Percentiles rank a stretch among this genome's conserved stretches.
phyloP scores from a whole-genome alignment of 345 rosid species.

The Populus alba region DNA sequence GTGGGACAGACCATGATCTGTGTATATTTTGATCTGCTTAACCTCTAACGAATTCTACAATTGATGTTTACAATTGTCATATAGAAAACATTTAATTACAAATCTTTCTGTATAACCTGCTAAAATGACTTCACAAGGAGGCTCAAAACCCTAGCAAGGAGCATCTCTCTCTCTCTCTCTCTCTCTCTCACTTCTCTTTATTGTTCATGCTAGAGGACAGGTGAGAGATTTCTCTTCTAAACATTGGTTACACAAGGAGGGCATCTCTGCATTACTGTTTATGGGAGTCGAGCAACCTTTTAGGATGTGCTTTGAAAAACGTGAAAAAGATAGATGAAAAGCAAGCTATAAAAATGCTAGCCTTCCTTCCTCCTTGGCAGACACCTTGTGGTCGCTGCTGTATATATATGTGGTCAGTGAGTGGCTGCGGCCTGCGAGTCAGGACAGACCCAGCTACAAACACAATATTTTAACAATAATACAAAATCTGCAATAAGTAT shows the following conservation, averaged over 20 bases:
- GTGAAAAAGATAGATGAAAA: constrained; percentile 19
- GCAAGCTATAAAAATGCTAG: background rate
- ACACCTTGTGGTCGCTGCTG: background rate
- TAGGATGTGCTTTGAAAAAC: constrained; percentile 14
- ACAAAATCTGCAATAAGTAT: background rate
- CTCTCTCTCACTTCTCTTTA: background rate
- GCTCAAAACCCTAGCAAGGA: constrained; percentile 25
- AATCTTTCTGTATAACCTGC: background rate
- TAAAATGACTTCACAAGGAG: background rate
- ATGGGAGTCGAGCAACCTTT: constrained; percentile 31
- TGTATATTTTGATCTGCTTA: background rate
- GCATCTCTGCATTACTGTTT: constrained; percentile 35
- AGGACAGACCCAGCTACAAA: background rate
- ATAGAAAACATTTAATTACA: background rate
- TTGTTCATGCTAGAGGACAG: background rate
- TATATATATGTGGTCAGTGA: background rate
- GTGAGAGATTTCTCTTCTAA: constrained; percentile 18
- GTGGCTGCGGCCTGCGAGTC: constrained; percentile 6
- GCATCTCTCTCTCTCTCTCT: background rate
- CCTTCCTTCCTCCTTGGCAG: background rate
- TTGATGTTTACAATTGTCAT: background rate
- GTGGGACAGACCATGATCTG: background rate
- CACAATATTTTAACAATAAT: background rate
- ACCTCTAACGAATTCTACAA: background rate
- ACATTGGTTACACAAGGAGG: constrained; percentile 18